Percentiles rank a stretch among this genome's conserved stretches.
Conservation (phyloP, 352 stramenopile genomes). For the Phytophthora sp. region DNA sequence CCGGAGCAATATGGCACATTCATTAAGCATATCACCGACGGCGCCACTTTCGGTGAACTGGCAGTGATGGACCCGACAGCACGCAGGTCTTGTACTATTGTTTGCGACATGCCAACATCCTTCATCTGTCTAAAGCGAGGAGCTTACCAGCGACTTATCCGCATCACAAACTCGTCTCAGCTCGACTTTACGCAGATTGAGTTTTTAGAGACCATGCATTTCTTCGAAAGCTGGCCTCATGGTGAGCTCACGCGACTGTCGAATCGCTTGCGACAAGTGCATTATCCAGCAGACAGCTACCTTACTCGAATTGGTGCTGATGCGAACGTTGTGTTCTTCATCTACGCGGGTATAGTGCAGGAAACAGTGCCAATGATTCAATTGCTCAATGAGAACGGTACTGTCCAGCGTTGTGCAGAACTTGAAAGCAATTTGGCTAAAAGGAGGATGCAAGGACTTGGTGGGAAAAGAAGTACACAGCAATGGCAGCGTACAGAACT, state of each 20-base stretch:
- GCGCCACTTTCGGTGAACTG: conserved; percentile 82
- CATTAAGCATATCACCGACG: conserved; percentile 77
- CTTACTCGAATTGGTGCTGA: conserved; percentile 75
- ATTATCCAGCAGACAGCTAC: conserved; percentile 70
- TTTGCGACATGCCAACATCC: conserved; percentile 72
- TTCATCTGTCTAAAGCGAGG: conserved; percentile 87
- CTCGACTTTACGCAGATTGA: conserved; percentile 86
- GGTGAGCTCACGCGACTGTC: conserved; percentile 73
- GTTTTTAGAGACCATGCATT: conserved; percentile 82
- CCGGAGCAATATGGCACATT: conserved; percentile 66
- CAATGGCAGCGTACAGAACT: conserved; percentile 58
- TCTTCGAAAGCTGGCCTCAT: conserved; percentile 81
- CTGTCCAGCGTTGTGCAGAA: conserved; percentile 44
- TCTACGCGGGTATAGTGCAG: conserved; percentile 80
- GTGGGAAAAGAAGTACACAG: conserved; percentile 42
- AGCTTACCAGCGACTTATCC: conserved; percentile 84
- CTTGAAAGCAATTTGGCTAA: conserved; percentile 40
- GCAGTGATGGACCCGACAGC: conserved; percentile 83
- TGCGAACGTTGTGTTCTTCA: conserved; percentile 78
- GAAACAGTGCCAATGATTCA: conserved; percentile 77
- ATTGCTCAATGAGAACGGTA: conserved; percentile 68
- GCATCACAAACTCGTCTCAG: conserved; percentile 80
- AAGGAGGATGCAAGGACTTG: conserved; percentile 35
- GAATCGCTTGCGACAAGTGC: conserved; percentile 66
- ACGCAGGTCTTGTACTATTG: conserved; percentile 73